Evolutionary conservation across 345 rosid species (phyloP).

Genomic region (Nephelium lappaceum): DNA sequence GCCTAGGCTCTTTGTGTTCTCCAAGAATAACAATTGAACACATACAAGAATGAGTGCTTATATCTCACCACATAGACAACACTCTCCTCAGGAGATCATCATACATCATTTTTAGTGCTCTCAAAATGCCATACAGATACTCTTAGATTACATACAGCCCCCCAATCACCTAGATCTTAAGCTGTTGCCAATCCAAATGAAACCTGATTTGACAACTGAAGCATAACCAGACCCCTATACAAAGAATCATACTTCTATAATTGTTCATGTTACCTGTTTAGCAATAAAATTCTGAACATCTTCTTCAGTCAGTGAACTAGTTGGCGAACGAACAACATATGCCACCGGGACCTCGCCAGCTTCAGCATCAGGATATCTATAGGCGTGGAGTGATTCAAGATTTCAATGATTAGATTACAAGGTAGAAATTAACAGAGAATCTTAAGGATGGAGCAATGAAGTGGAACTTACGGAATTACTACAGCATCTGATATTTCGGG

Average conservation of each 20-base stretch:
- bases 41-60: background rate
- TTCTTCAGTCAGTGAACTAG: constrained; percentile 66
- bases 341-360: constrained; percentile 95
- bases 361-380: constrained; percentile 85
- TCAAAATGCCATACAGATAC: background rate
- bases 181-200: background rate
- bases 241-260: background rate
- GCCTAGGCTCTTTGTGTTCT: background rate
- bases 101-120: background rate
- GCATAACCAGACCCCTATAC: background rate
- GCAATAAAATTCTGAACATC: constrained; percentile 71
- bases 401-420: background rate
- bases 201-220: background rate
- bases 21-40: background rate
- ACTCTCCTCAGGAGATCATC: background rate
- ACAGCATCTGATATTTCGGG: constrained; percentile 82
- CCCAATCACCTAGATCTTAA: background rate
- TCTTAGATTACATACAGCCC: background rate
- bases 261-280: constrained; percentile 52
- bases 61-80: background rate
- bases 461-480: constrained; percentile 80
- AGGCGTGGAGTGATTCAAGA: background rate
- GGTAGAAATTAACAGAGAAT: background rate
- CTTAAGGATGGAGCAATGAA: background rate
- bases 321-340: constrained; percentile 71